Evolutionary conservation across 1,284 basidiomycete genomes (phyloP), one percentile per base, ranked within the genome.

Genomic region (Neolentinus lepideus): DNA sequence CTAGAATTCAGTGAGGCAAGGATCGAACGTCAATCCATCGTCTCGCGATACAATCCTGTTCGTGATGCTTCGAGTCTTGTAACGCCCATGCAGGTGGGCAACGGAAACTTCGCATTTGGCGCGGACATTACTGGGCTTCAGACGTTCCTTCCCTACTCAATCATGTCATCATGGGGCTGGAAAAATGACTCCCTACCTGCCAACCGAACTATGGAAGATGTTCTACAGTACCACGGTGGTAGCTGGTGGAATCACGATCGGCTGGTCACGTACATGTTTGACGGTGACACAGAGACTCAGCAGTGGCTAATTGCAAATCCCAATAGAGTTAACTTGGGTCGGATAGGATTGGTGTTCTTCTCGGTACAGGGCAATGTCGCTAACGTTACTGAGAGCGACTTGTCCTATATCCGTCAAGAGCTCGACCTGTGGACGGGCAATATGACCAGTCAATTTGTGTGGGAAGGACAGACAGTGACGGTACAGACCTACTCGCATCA

Each of bases 51-150:
- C 68, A 82, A 81, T 64, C 81, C 81, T 1, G 68, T 66, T 2
- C 77, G 80, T 9, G 76, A 72, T 64, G 73, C 74, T 2, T 79
- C 78, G 8, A 77, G 70, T 61, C 43, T 61, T 4, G 71, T 65
- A 26, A 82, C 81, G 2, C 81, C 81, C 3, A 75, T 83, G 71
- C 81, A 83, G 64, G 71, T 83, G 51, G 82, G 82, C 9, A 84
- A 83, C 64, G 81, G 82, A 12, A 77, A 79, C 64, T 83, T 84
- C 60, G 81, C 80, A 3, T 83, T 84, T 59, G 79, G 79, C 16
- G 75, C 78, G 16, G 82, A 83, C 64, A 65, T 82, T 11, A 82
- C 81, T 1, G 79, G 79, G 10, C 70, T 83, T 21, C 81, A 83
- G 64, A 82, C 80, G 1, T 75, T 82, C 64, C 70, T 73, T 38